A percentile compares a stretch with the other conserved stretches of the same genome.
phyloP scores from a whole-genome alignment of 345 rosid species.

The Salix suchowensis region DNA sequence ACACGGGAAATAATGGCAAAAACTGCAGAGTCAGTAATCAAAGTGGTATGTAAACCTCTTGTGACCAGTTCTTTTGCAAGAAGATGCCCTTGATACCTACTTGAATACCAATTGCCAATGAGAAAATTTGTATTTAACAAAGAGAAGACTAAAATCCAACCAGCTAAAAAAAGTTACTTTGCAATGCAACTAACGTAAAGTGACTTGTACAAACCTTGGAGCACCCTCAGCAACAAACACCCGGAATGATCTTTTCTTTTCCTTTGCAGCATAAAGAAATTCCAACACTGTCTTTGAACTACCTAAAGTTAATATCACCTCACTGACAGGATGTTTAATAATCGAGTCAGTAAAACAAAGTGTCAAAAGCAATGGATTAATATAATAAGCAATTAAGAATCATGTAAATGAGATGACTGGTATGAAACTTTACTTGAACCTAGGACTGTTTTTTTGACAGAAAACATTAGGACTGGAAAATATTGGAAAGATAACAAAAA shows the following conservation, averaged over 20 bases:
- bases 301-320: slow-evolving; percentile 94
- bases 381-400: not conserved
- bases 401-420: not conserved
- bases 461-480: not conserved
- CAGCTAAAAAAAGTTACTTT: slow-evolving; percentile 7
- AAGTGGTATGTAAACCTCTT: slow-evolving; percentile 87
- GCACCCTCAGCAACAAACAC: slow-evolving; percentile 99
- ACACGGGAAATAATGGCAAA: slow-evolving; percentile 98
- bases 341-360: slow-evolving; percentile 14
- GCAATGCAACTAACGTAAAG: slow-evolving; percentile 3
- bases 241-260: slow-evolving; percentile 90
- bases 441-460: not conserved
- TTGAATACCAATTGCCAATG: slow-evolving; percentile 3
- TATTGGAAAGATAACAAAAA: not conserved
- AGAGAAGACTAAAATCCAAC: not conserved
- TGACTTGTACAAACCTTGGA: slow-evolving; percentile 61
- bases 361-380: not conserved
- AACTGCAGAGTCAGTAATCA: slow-evolving; percentile 94
- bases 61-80: slow-evolving; percentile 88
- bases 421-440: not conserved
- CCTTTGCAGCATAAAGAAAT: slow-evolving; percentile 95
- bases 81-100: slow-evolving; percentile 91
- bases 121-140: not conserved
- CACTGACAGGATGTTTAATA: slow-evolving; percentile 43
- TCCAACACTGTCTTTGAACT: slow-evolving; percentile 94